Conservation (phyloP, 306 rosid species). For the Trifolium pratense region DNA sequence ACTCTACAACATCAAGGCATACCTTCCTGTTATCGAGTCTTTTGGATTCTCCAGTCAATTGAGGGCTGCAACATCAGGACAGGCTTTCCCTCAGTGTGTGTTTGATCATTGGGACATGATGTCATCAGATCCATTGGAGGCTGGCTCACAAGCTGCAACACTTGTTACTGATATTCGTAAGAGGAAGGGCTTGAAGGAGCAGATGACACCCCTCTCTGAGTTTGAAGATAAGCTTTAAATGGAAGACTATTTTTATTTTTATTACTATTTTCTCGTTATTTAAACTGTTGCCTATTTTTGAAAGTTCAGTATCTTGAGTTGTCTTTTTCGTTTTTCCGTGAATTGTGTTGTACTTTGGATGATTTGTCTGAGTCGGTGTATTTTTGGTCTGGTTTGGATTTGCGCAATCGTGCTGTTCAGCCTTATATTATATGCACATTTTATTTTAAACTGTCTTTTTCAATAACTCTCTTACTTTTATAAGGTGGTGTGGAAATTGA, state of each 20-base stretch:
- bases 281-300: not conserved
- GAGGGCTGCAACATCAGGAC: conserved; percentile 92
- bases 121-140: conserved; percentile 79
- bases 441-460: not conserved
- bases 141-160: conserved; percentile 67
- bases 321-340: conserved; percentile 6
- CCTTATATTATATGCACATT: conserved; percentile 12
- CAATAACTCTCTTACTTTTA: not conserved
- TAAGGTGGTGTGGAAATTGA: not conserved
- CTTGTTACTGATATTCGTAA: conserved; percentile 75
- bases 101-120: conserved; percentile 98
- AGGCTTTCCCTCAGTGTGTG: conserved; percentile 92
- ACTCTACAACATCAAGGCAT: conserved; percentile 76
- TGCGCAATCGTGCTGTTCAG: conserved; percentile 12
- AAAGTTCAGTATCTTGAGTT: conserved; percentile 9
- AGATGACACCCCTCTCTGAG: conserved; percentile 82
- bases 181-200: conserved; percentile 97
- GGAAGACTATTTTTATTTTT: not conserved
- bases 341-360: not conserved
- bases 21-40: conserved; percentile 75
- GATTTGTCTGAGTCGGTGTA: conserved; percentile 2
- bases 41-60: conserved; percentile 73
- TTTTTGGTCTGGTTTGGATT: conserved; percentile 15
- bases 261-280: not conserved
- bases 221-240: conserved; percentile 77